Percentiles rank a stretch among this genome's conserved stretches.
phyloP scores from a whole-genome alignment of 129 eudicot genomes.

The Silybum marianum region DNA sequence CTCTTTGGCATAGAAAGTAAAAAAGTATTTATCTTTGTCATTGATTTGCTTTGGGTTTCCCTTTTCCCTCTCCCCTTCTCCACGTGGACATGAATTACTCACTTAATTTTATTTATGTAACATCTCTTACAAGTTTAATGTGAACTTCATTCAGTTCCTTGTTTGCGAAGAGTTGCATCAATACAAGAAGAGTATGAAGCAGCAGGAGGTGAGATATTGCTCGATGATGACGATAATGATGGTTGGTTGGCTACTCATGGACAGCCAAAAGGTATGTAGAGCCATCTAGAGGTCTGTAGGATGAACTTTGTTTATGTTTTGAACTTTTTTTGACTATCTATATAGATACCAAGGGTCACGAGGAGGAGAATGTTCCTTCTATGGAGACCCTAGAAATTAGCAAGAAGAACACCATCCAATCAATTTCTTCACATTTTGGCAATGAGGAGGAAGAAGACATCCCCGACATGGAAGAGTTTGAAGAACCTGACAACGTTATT shows the following conservation, averaged over 20 bases:
- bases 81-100: neutral
- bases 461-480: constrained; percentile 88
- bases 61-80: neutral
- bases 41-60: neutral
- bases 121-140: neutral
- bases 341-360: constrained; percentile 58
- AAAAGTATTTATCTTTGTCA: neutral
- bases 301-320: constrained; percentile 4
- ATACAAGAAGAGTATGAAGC: constrained; percentile 96
- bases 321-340: constrained; percentile 25
- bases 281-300: neutral
- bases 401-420: constrained; percentile 66
- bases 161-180: constrained; percentile 90
- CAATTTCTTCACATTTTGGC: constrained; percentile 84
- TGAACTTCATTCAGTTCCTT: constrained; percentile 62
- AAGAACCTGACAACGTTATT: constrained; percentile 77
- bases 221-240: constrained; percentile 85
- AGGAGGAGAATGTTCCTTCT: constrained; percentile 79
- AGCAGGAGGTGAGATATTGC: constrained; percentile 93
- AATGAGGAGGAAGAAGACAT: constrained; percentile 84
- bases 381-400: constrained; percentile 86
- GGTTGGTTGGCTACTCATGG: constrained; percentile 99
- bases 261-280: constrained; percentile 71
- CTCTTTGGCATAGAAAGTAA: neutral
- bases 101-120: neutral